Percentiles rank a stretch among this genome's conserved stretches.
phyloP scores from a whole-genome alignment of 257 asterid genomes.

The Salvia splendens region DNA sequence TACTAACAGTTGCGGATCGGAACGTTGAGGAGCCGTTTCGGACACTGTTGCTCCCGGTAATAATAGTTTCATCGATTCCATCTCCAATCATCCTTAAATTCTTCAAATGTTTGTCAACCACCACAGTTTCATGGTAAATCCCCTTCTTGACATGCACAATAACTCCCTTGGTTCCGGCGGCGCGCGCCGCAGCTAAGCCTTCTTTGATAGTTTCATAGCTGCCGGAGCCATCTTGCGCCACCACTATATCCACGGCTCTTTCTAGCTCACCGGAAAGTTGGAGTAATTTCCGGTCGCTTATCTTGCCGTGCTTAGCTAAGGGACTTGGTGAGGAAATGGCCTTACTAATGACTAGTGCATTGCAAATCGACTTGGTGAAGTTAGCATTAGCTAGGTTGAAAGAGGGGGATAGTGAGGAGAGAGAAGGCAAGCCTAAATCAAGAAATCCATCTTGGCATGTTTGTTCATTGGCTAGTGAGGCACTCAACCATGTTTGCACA shows the following conservation, averaged over 20 bases:
- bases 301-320: neutral
- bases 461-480: neutral
- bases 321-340: neutral
- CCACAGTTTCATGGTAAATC: neutral
- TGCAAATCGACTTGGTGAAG: neutral
- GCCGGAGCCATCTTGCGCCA: neutral
- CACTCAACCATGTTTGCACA: conserved; percentile 2
- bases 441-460: neutral
- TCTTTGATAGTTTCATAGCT: neutral
- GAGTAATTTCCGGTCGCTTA: neutral
- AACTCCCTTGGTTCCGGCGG: neutral
- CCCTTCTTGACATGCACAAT: neutral
- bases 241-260: neutral
- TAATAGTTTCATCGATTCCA: neutral
- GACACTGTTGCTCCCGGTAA: neutral
- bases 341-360: neutral
- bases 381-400: neutral
- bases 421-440: neutral
- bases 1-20: neutral
- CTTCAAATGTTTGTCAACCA: neutral
- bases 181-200: neutral
- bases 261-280: neutral
- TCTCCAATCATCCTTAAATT: neutral
- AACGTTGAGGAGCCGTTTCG: neutral
- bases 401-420: neutral